A percentile compares a stretch with the other conserved stretches of the same genome.
phyloP scores from a whole-genome alignment of 345 rosid species.

The Dovyalis caffra region DNA sequence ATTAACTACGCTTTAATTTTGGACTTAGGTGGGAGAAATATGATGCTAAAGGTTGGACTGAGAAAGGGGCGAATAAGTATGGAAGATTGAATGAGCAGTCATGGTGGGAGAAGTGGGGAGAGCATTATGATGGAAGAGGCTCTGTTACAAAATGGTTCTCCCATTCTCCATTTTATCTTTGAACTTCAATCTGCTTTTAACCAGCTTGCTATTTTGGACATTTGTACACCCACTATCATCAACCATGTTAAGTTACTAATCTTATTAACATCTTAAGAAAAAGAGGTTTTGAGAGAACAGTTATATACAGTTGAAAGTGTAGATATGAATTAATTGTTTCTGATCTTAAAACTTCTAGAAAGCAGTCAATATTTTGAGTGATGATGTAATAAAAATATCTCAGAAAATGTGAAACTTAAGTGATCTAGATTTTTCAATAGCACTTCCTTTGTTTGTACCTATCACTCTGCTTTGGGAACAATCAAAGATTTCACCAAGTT shows the following conservation, averaged over 20 bases:
- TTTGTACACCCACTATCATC: background rate
- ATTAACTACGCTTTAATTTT: constrained; percentile 7
- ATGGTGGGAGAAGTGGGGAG: constrained; percentile 99
- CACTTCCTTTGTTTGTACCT: background rate
- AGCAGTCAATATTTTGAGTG: background rate
- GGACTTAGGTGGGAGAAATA: constrained; percentile 96
- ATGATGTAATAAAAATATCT: background rate
- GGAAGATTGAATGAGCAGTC: constrained; percentile 96
- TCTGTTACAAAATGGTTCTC: constrained; percentile 92
- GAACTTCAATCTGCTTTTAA: background rate
- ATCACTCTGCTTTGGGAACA: background rate
- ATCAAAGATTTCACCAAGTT: background rate
- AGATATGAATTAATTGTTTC: background rate
- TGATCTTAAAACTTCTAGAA: background rate
- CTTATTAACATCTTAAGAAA: background rate
- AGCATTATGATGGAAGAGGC: constrained; percentile 97
- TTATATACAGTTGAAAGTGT: background rate
- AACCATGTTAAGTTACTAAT: background rate
- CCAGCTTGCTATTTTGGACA: background rate
- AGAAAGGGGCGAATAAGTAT: constrained; percentile 97
- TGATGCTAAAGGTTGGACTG: constrained; percentile 98
- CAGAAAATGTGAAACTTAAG: background rate
- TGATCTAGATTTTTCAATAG: background rate
- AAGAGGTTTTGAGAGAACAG: background rate
- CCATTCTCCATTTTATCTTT: background rate